Conservation (phyloP, 768 basidiomycete species). For the Russula emetica region DNA sequence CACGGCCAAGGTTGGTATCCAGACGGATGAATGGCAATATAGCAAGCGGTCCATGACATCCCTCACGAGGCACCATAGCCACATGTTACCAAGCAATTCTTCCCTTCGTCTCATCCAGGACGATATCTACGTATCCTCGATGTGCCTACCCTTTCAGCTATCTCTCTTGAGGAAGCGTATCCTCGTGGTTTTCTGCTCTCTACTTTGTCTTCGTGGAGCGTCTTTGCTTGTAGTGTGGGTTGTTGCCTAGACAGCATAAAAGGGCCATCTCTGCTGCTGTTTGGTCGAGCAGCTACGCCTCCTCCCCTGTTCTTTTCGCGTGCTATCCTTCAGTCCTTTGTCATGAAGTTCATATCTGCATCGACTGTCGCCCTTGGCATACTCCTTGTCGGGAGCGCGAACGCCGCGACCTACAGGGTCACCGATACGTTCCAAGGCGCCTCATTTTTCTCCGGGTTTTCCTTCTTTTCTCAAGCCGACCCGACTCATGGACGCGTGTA, state of each 20-base stretch:
- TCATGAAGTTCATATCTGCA: constrained; percentile 4
- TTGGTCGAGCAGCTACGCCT: too few species aligned
- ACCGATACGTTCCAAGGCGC: constrained; percentile 44
- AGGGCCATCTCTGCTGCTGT: neutral
- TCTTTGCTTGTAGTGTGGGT: neutral
- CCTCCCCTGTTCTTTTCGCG: too few species aligned
- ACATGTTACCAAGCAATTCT: neutral
- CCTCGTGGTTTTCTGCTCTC: neutral
- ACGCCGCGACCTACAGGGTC: constrained; percentile 45
- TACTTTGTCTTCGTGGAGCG: neutral
- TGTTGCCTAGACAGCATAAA: constrained; percentile 1
- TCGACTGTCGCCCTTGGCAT: neutral
- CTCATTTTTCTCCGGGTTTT: constrained; percentile 51
- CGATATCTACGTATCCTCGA: neutral
- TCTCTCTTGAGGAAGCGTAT: neutral
- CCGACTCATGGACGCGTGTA: constrained; percentile 69
- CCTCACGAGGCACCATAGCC: neutral
- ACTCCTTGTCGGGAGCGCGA: constrained; percentile 36
- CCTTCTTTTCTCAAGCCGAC: constrained; percentile 47
- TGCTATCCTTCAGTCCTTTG: neutral
- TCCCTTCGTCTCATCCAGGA: neutral
- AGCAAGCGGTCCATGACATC: neutral
- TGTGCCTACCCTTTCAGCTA: neutral
- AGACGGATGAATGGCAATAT: neutral
- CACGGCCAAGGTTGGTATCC: neutral